A percentile compares a stretch with the other conserved stretches of the same genome.
These are phyloP conservation scores for Aspergillus taichungensis DNA, from an alignment of 495 filamentous ascomycete species.

Conservation along the genomic window DNA sequence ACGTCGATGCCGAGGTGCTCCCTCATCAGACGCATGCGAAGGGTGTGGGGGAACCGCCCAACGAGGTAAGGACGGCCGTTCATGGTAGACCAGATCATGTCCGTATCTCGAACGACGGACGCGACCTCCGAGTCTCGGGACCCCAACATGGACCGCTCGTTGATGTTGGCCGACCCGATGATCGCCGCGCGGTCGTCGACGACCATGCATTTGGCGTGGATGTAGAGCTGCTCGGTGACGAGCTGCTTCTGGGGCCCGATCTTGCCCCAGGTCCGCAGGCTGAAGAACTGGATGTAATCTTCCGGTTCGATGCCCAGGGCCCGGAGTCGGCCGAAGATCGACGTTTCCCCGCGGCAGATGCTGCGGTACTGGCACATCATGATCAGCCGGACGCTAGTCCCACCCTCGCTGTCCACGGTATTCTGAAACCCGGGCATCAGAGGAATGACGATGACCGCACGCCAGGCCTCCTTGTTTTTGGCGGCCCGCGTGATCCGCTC, in stretches of 20 bases:
- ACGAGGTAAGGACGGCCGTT: conserved; percentile 79
- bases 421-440: conserved; percentile 98
- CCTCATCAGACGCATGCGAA: conserved; percentile 90
- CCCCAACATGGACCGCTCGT: conserved; percentile 93
- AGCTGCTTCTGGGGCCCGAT: conserved; percentile 74
- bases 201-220: conserved; percentile 95
- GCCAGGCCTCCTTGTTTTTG: conserved; percentile 81
- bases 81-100: conserved; percentile 92
- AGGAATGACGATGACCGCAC: conserved; percentile 88
- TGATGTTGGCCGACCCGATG: conserved; percentile 98
- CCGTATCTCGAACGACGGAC: conserved; percentile 83
- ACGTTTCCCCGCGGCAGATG: conserved; percentile 88
- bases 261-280: conserved; percentile 85
- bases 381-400: conserved; percentile 87
- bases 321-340: conserved; percentile 81
- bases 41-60: conserved; percentile 83
- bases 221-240: conserved; percentile 95
- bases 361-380: conserved; percentile 97
- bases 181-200: conserved; percentile 91
- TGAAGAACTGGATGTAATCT: conserved; percentile 94
- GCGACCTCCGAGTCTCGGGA: conserved; percentile 88
- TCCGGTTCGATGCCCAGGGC: conserved; percentile 85
- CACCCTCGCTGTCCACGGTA: conserved; percentile 86
- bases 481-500: conserved; percentile 81
- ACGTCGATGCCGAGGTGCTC: conserved; percentile 95